Conservation (phyloP, 2,329 filamentous ascomycete genomes). For the Colletotrichum chrysophilum region DNA sequence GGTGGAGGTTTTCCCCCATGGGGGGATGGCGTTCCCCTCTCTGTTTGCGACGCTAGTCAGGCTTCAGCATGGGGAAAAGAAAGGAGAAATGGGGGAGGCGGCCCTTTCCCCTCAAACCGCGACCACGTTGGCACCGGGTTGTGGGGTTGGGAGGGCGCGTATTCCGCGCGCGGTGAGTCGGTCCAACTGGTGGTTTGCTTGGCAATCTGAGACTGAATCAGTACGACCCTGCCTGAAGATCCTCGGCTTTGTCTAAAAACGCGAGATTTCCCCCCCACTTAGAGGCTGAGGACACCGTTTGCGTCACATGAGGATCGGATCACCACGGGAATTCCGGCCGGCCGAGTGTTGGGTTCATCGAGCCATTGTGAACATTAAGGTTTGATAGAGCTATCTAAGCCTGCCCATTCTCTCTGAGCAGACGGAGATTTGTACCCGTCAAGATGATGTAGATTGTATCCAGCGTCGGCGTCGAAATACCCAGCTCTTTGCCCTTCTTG, state of each 20-base stretch:
- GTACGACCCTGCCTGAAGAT: not conserved
- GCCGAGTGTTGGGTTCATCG: not conserved
- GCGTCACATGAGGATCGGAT: not conserved
- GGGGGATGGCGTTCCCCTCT: not conserved
- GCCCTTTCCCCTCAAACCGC: not conserved
- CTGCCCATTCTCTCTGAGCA: slow-evolving; percentile 2
- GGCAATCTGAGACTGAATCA: not conserved
- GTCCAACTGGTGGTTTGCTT: not conserved
- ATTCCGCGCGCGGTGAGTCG: not conserved
- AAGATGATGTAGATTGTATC: slow-evolving; percentile 40
- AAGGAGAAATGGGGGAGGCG: not conserved
- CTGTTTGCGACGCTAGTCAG: not conserved
- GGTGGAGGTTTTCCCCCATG: not conserved
- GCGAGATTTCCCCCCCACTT: not conserved
- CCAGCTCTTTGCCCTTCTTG: slow-evolving; percentile 56
- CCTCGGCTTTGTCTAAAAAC: not conserved
- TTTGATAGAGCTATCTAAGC: not conserved
- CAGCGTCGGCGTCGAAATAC: slow-evolving; percentile 58
- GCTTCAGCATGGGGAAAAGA: not conserved
- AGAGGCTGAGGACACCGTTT: not conserved
- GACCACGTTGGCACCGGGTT: not conserved
- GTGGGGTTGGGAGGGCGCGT: not conserved
- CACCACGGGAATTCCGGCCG: not conserved
- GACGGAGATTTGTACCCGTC: slow-evolving; percentile 32
- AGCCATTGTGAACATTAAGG: not conserved